Conservation (phyloP, 73 alveolate genomes). For the Urostyla sp. region DNA sequence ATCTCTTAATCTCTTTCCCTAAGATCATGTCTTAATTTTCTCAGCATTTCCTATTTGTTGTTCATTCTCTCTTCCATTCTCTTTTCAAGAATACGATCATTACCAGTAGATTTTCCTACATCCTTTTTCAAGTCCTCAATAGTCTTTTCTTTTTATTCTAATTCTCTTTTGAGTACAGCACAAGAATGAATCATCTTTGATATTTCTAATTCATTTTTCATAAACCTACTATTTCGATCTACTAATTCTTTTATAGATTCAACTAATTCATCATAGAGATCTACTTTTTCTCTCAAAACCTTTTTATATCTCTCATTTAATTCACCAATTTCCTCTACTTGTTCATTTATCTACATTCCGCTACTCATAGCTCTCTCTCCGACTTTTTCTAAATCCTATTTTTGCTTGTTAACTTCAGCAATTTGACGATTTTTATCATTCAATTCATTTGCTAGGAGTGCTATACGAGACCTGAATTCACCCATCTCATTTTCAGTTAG, state of each 20-base stretch:
- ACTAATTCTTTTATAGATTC: conserved; percentile 38
- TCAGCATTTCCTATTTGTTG: neutral
- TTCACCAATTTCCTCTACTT: conserved; percentile 22
- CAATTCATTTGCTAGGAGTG: conserved; percentile 21
- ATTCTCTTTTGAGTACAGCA: conserved; percentile 17
- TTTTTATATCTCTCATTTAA: conserved; percentile 32
- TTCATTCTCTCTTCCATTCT: conserved; percentile 5
- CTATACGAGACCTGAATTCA: conserved; percentile 33
- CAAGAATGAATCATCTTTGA: conserved; percentile 1
- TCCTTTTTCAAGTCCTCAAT: conserved; percentile 23
- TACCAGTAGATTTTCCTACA: neutral
- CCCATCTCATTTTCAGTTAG: conserved; percentile 41
- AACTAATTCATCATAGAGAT: conserved; percentile 28
- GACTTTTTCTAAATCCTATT: conserved; percentile 15
- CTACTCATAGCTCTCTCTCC: conserved; percentile 30
- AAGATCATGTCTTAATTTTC: conserved; percentile 12
- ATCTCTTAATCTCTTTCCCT: conserved; percentile 43
- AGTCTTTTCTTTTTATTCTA: conserved; percentile 5
- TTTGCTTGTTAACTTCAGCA: neutral
- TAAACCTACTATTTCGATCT: conserved; percentile 17
- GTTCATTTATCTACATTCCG: conserved; percentile 26
- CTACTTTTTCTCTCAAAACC: conserved; percentile 34
- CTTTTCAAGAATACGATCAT: neutral
- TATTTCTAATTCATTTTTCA: conserved; percentile 39
- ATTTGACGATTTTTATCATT: conserved; percentile 11